Evolutionary conservation across 768 basidiomycete genomes (phyloP), one percentile per base, ranked within the genome.

Genomic region (Termitomyces titanicus): DNA sequence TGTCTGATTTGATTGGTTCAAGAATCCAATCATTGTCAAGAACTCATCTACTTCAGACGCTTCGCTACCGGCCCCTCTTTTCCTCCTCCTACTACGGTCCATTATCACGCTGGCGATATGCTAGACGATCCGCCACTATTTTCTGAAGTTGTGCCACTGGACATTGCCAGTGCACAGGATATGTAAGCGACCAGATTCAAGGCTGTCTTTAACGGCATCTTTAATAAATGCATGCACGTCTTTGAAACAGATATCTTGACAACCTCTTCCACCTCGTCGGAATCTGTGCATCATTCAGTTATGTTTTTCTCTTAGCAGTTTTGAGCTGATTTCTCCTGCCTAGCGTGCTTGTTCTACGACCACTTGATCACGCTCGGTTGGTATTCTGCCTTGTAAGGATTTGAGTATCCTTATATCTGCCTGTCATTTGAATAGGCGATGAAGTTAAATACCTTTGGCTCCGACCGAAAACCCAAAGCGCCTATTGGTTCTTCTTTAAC

Each of bases 361-460:
- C 72, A 78, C 53, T 31, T 69, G 12, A 59, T 76, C 27, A 73
- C 75, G 7, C 64, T 66, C 13, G 65, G 75, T 74, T 59, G 55
- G 64, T 38, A 8, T 15, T 12, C 27, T 46, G 8, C 17, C 18
- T 29, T 27, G 22, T 22, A 22, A 12, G 15, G 34, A 24, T 35
- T 31, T 20, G 31, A 12, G 18, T 39, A 31, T n/a, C 46, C 11
- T 44, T 25, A 37, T 31, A 31, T 20, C 35, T 22, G n/a, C n/a
- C 15, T 55, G 35, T 29, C 44, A 24, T 44, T 12, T 34, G 47
- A 10, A 10, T 42, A 75, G 74, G 65, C 1, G 57, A 64, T 51
- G 81, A 82, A 59, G 61, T 79, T 33, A 60, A 67, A 15, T 70
- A 72, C 45, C 61, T 83, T 5, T 83, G 82, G 82, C 66, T 65